A percentile compares a stretch with the other conserved stretches of the same genome.
These are phyloP conservation scores for Hortaea sp. DNA, from an alignment of 2,329 filamentous ascomycete species.

Conservation along the genomic window DNA sequence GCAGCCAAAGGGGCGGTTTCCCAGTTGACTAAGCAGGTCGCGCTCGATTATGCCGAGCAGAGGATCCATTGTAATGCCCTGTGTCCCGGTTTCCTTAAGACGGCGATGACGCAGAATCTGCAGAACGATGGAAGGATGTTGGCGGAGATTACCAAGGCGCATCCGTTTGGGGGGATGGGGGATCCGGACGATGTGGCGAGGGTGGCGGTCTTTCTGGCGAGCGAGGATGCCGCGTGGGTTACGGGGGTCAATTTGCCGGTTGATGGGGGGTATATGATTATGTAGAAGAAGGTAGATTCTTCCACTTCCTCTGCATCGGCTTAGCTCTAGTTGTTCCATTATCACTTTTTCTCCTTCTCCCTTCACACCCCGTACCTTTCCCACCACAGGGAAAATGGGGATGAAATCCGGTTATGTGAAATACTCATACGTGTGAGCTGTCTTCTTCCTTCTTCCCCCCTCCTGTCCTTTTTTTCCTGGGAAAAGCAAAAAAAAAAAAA, in stretches of 20 bases:
- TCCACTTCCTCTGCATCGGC: too few species aligned
- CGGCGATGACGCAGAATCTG: slow-evolving; percentile 29
- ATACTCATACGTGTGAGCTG: too few species aligned
- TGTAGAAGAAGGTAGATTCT: background rate
- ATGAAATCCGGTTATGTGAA: too few species aligned
- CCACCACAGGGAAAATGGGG: too few species aligned
- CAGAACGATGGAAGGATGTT: slow-evolving; percentile 21
- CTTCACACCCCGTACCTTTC: too few species aligned
- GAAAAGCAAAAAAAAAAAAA: too few species aligned
- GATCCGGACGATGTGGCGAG: slow-evolving; percentile 32
- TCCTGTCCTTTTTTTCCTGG: too few species aligned
- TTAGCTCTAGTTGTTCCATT: too few species aligned
- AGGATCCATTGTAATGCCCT: slow-evolving; percentile 33
- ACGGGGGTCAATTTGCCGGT: slow-evolving; percentile 34
- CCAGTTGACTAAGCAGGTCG: slow-evolving; percentile 37
- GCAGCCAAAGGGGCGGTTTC: slow-evolving; percentile 39
- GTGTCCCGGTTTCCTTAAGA: slow-evolving; percentile 30
- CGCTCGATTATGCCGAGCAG: slow-evolving; percentile 33
- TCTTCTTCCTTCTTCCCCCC: too few species aligned
- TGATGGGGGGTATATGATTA: slow-evolving; percentile 33
- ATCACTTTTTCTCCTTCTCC: too few species aligned
- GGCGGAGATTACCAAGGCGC: slow-evolving; percentile 19
- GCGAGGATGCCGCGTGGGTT: slow-evolving; percentile 34
- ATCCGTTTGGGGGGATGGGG: slow-evolving; percentile 26
- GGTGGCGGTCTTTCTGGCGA: slow-evolving; percentile 35